These are phyloP conservation scores for Quercus gilva DNA, from an alignment of 306 rosid genomes.

Conservation along the genomic window DNA sequence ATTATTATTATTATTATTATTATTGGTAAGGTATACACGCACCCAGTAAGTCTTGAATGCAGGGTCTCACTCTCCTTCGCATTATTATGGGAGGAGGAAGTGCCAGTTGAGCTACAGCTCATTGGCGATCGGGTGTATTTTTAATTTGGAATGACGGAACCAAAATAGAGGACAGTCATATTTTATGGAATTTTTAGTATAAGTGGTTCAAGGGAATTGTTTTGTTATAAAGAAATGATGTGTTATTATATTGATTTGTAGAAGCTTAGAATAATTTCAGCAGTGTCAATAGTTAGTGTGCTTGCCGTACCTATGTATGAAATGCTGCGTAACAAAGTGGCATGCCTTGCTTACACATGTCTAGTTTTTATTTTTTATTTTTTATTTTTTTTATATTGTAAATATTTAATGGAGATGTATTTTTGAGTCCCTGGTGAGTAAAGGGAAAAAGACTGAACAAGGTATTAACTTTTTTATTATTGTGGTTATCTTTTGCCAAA, in stretches of 20 bases:
- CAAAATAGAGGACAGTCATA: not conserved
- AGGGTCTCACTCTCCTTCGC: too few species aligned
- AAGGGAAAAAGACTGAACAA: too few species aligned
- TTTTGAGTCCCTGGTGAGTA: not conserved
- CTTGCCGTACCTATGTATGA: not conserved
- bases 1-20: too few species aligned
- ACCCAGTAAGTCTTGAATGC: too few species aligned
- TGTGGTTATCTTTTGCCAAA: not conserved
- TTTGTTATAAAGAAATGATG: not conserved
- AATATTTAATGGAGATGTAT: not conserved
- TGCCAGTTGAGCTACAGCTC: too few species aligned
- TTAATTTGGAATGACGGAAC: too few species aligned
- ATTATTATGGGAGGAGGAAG: too few species aligned
- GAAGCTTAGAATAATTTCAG: not conserved
- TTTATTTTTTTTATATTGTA: not conserved
- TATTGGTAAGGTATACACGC: too few species aligned
- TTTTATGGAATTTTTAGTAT: not conserved
- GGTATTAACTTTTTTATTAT: not conserved
- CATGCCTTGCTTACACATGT: not conserved
- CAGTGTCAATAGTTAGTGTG: not conserved
- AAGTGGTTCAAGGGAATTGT: not conserved
- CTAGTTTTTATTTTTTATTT: not conserved
- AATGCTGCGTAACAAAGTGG: not conserved
- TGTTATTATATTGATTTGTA: not conserved
- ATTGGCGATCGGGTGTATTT: too few species aligned